Conservation (phyloP, 306 rosid genomes). For the Ziziphus jujuba region DNA sequence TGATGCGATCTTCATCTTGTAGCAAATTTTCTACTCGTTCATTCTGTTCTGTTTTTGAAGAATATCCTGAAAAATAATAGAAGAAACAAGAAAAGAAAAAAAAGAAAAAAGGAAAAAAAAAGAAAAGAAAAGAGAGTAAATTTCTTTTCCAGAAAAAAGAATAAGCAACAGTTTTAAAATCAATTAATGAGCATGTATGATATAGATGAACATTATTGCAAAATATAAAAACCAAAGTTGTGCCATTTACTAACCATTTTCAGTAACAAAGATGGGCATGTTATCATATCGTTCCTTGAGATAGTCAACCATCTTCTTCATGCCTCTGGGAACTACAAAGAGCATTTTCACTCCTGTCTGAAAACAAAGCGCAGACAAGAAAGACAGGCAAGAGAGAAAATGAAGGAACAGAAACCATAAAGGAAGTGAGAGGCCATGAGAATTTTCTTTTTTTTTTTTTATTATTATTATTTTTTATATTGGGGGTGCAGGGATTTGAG, state of each 20-base stretch:
- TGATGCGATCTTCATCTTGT: conserved; percentile 47
- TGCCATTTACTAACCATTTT: conserved; percentile 53
- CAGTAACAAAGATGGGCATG: conserved; percentile 57
- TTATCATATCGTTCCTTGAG: conserved; percentile 48
- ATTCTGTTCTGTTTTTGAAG: conserved; percentile 9
- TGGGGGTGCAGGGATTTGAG: too few relatives aligned
- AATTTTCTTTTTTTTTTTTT: neutral
- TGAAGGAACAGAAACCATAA: neutral
- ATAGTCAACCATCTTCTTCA: conserved; percentile 54
- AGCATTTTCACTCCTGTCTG: conserved; percentile 52
- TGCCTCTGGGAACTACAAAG: conserved; percentile 65
- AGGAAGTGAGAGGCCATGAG: neutral
- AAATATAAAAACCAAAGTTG: too few relatives aligned
- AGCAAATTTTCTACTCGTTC: conserved; percentile 26
- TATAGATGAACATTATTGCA: neutral
- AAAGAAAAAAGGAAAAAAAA: too few relatives aligned
- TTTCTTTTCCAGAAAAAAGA: neutral
- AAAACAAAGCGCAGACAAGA: neutral
- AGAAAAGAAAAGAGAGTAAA: too few relatives aligned
- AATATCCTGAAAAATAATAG: conserved; percentile 35
- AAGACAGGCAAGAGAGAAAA: neutral
- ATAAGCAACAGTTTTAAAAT: too few relatives aligned
- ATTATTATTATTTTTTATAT: too few relatives aligned
- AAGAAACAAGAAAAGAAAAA: too few relatives aligned
- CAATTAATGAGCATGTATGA: neutral